Evolutionary conservation across 306 rosid species (phyloP).

Genomic region (Rosa lucieae): DNA sequence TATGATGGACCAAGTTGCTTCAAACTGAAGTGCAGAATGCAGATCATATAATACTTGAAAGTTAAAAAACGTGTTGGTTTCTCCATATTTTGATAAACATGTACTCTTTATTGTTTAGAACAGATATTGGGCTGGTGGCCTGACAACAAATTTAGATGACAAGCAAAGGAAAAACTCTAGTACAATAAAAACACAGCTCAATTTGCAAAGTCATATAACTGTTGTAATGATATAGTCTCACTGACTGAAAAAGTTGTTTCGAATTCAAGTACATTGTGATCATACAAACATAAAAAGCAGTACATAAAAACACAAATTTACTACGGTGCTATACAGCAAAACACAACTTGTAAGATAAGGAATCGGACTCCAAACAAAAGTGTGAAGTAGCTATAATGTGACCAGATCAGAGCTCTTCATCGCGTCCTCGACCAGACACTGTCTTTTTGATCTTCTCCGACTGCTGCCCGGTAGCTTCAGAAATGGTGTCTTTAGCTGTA

Average conservation of each 20-base stretch:
- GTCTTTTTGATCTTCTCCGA: constrained; percentile 34
- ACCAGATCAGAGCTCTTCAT: constrained; percentile 56
- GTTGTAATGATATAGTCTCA: neutral
- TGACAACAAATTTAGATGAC: neutral
- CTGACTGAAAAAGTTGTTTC: neutral
- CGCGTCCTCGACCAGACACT: constrained; percentile 27
- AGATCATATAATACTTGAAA: no score
- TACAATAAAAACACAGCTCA: neutral
- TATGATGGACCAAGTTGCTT: no score
- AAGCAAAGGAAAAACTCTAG: neutral
- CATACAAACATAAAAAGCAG: neutral
- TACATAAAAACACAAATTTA: neutral
- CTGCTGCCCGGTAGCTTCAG: constrained; percentile 36
- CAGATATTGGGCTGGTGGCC: neutral
- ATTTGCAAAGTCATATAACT: neutral
- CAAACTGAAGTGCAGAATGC: no score
- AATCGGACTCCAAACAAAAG: neutral
- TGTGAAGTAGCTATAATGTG: neutral
- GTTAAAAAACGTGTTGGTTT: no score
- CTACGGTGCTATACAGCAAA: neutral
- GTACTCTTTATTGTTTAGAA: no score
- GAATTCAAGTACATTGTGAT: neutral
- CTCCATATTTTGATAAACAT: no score
- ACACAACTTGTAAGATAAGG: neutral
- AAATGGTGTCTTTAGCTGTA: constrained; percentile 30